Conservation (phyloP, 768 basidiomycete genomes). For the Lactifluus pinguis region DNA sequence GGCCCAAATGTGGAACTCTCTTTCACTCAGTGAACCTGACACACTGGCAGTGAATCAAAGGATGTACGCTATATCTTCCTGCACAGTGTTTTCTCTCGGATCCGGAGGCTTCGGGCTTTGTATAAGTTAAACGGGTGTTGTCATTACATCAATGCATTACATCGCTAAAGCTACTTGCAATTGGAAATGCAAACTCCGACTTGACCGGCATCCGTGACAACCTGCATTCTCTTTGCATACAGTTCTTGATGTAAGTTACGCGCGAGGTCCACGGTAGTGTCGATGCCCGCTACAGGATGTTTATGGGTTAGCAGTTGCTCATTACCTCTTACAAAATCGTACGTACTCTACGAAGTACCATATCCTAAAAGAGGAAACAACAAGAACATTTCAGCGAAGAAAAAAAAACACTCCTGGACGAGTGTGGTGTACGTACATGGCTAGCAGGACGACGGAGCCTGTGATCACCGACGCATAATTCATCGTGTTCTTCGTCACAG, state of each 20-base stretch:
- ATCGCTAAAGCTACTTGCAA: too few relatives aligned
- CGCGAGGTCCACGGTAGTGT: slow-evolving; percentile 16
- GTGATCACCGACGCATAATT: slow-evolving; percentile 64
- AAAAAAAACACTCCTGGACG: not conserved
- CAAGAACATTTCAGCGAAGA: not conserved
- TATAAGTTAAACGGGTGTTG: too few relatives aligned
- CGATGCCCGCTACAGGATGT: slow-evolving; percentile 10
- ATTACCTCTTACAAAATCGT: not conserved
- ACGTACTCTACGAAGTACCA: slow-evolving; percentile 23
- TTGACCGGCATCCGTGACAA: too few relatives aligned
- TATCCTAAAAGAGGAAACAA: slow-evolving; percentile 11
- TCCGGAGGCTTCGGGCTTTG: too few relatives aligned
- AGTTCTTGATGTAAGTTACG: not conserved
- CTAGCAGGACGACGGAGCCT: slow-evolving; percentile 27
- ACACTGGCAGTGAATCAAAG: too few relatives aligned
- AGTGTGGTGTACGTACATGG: slow-evolving; percentile 21
- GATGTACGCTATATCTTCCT: too few relatives aligned
- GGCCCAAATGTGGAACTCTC: too few relatives aligned
- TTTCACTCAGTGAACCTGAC: too few relatives aligned
- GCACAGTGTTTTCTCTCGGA: too few relatives aligned
- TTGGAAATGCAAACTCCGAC: too few relatives aligned
- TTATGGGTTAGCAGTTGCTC: not conserved
- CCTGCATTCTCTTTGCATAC: too few relatives aligned
- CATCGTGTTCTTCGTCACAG: slow-evolving; percentile 67
- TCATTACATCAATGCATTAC: too few relatives aligned